Evolutionary conservation across 1,284 basidiomycete species (phyloP), one percentile per base, ranked within the genome.

Genomic region (Moesziomyces aphidis): DNA sequence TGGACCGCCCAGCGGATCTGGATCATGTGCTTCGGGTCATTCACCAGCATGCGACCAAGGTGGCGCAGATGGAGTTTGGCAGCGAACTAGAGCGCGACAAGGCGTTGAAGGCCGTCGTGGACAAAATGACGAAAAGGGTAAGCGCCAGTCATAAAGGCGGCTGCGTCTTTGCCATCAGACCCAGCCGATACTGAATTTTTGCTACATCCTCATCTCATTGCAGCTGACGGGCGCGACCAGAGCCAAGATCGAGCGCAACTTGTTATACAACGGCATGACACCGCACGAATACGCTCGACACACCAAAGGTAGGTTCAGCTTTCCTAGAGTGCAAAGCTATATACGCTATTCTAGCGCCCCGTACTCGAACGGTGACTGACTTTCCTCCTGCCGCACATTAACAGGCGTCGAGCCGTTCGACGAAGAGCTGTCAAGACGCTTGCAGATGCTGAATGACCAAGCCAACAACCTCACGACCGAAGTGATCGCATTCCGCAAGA

Each of bases 21-120:
- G 65, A 73, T 22, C 58, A 73, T 55, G 65, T 73, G 24, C 60
- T 73, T 44, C 48, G 48, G 1, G 57, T 47, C 4, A 55, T 73
- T 36, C 44, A 65, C 26, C 48, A 58, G n/a, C 64, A 73, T 45
- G 65, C 65, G 28, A 50, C 54, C 58, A 73, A 73, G 50, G 61
- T 73, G 13, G 71, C 71, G 4, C 71, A 73, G 26, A 73, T 73
- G 71, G 71, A 73, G 55, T 73, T 73, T 19, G 71, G 71, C 19
- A 73, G 61, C 46, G 71, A 63, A 34, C 52, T 73, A 0, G 65
- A 68, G 36, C 52, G 61, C 17, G 65, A 73, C 52, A 68, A 68
- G 55, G 58, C 65, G 55, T 47, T 73, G 17, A 73, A 60, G 34
- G 61, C 54, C 1, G 43, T 60, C 21, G 65, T 73, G 10, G 58